Conservation (phyloP, 768 basidiomycete genomes). For the Kockovaella imperatae region DNA sequence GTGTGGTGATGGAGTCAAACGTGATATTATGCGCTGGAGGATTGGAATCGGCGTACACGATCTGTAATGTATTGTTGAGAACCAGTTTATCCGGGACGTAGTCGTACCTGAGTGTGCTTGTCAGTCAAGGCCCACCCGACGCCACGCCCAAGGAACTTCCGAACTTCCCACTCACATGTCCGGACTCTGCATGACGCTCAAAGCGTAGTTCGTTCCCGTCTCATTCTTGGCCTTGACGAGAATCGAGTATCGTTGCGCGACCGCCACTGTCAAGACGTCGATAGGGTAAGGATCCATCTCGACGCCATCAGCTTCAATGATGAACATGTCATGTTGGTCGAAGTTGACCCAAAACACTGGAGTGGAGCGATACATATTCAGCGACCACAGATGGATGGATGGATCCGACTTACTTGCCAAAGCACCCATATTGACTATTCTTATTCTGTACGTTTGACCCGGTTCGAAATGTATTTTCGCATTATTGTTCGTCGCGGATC, state of each 20-base stretch:
- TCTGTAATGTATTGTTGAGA: constrained; percentile 73
- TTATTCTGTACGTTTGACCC: constrained; percentile 82
- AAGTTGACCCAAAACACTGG: constrained; percentile 45
- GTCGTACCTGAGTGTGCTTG: constrained; percentile 69
- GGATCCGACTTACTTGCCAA: constrained; percentile 42
- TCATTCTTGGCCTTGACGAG: constrained; percentile 87
- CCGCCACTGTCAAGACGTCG: constrained; percentile 65
- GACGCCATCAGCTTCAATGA: constrained; percentile 47
- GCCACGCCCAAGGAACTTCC: not conserved
- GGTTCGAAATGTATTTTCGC: constrained; percentile 73
- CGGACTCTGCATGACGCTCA: constrained; percentile 55
- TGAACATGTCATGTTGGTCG: constrained; percentile 46
- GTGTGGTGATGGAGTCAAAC: constrained; percentile 36
- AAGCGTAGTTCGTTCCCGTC: constrained; percentile 71
- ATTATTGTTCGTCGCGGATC: constrained; percentile 67
- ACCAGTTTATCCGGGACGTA: constrained; percentile 61
- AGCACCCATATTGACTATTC: constrained; percentile 72
- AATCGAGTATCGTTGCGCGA: constrained; percentile 87
- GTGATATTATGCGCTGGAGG: constrained; percentile 52
- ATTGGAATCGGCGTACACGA: constrained; percentile 61
- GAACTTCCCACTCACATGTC: constrained; percentile 56
- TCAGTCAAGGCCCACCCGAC: not conserved
- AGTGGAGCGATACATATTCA: not conserved
- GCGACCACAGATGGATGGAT: not conserved
- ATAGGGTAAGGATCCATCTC: constrained; percentile 69